Percentiles rank a stretch among this genome's conserved stretches.
phyloP scores from a whole-genome alignment of 2,329 filamentous ascomycete genomes.

The Penicillium olsonii region DNA sequence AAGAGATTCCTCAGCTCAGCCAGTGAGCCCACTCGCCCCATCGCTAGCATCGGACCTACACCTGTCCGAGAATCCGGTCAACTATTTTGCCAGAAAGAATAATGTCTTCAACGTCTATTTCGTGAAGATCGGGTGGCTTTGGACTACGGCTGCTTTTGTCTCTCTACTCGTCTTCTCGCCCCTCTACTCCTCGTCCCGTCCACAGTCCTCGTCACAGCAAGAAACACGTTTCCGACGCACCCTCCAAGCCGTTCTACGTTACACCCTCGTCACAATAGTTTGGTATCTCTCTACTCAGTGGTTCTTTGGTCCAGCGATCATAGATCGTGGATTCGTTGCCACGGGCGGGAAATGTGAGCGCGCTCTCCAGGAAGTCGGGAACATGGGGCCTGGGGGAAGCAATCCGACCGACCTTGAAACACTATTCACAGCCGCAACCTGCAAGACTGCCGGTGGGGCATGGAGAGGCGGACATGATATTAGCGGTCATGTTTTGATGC shows the following conservation, averaged over 20 bases:
- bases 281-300: slow-evolving; percentile 94
- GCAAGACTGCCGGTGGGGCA: slow-evolving; percentile 75
- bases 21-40: slow-evolving; percentile 54
- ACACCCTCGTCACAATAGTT: slow-evolving; percentile 68
- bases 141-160: slow-evolving; percentile 76
- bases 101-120: slow-evolving; percentile 93
- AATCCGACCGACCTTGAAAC: slow-evolving; percentile 43
- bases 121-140: slow-evolving; percentile 93
- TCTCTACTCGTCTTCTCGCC: slow-evolving; percentile 71
- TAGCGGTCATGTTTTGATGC: slow-evolving; percentile 89
- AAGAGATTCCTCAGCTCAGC: slow-evolving; percentile 42
- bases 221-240: slow-evolving; percentile 44
- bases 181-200: slow-evolving; percentile 48
- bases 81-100: slow-evolving; percentile 90
- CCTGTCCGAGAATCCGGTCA: slow-evolving; percentile 35
- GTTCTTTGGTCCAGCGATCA: slow-evolving; percentile 89
- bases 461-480: slow-evolving; percentile 98
- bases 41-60: slow-evolving; percentile 33
- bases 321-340: slow-evolving; percentile 85
- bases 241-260: slow-evolving; percentile 67
- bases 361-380: slow-evolving; percentile 50
- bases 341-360: slow-evolving; percentile 82
- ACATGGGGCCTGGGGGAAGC: slow-evolving; percentile 11
- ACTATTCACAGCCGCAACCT: slow-evolving; percentile 73
- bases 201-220: slow-evolving; percentile 23